Evolutionary conservation across 352 stramenopile species (phyloP).

Genomic region (Pythium utonaiense): DNA sequence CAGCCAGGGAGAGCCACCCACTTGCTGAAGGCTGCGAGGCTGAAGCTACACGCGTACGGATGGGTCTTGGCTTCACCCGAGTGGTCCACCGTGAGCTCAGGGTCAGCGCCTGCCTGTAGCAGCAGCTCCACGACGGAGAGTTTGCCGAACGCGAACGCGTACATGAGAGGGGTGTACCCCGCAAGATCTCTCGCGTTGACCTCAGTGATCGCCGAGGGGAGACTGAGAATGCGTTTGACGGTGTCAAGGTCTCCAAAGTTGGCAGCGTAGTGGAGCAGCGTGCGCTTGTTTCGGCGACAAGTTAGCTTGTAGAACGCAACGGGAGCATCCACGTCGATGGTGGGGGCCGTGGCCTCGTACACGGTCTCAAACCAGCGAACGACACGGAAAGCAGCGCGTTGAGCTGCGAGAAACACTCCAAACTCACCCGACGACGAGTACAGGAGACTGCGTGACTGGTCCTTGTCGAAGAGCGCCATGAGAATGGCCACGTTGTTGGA

Average conservation of each 20-base stretch:
- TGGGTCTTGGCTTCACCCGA: constrained; percentile 38
- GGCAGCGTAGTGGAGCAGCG: constrained; percentile 48
- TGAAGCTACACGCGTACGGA: constrained; percentile 46
- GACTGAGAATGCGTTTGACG: constrained; percentile 20
- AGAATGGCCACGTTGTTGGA: constrained; percentile 48
- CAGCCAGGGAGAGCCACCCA: constrained; percentile 64
- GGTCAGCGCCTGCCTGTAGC: constrained; percentile 31
- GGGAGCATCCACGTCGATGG: not conserved
- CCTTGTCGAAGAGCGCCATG: constrained; percentile 33
- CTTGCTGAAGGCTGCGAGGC: constrained; percentile 37
- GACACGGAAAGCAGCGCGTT: constrained; percentile 34
- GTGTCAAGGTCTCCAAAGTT: constrained; percentile 38
- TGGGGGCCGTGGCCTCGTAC: constrained; percentile 14
- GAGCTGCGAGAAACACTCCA: constrained; percentile 46
- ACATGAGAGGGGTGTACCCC: constrained; percentile 53
- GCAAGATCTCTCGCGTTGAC: constrained; percentile 34
- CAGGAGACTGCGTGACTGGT: constrained; percentile 24
- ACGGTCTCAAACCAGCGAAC: constrained; percentile 50
- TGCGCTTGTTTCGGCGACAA: constrained; percentile 27
- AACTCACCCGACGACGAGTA: constrained; percentile 30
- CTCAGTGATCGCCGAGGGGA: not conserved
- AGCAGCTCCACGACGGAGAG: constrained; percentile 31
- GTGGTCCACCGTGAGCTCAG: constrained; percentile 36
- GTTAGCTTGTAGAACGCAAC: constrained; percentile 5
- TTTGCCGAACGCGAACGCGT: constrained; percentile 50